A percentile compares a stretch with the other conserved stretches of the same genome.
Conservation (phyloP, 352 stramenopile genomes). For the Phytopythium mirpurense region DNA sequence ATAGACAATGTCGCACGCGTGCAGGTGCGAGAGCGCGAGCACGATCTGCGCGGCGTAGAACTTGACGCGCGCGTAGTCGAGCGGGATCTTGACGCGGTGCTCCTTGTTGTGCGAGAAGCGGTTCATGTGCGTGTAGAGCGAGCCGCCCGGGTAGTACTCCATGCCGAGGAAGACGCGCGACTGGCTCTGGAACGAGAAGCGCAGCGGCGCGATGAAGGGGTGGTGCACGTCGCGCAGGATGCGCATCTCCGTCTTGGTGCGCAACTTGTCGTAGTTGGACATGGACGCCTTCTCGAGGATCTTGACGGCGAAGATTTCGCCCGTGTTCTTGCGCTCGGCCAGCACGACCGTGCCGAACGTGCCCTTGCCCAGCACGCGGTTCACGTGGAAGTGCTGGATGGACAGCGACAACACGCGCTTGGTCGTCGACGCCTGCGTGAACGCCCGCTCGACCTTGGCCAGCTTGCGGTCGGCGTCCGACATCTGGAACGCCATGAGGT, state of each 20-base stretch:
- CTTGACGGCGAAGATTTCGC: constrained; percentile 90
- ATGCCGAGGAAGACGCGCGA: constrained; percentile 80
- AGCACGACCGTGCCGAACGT: constrained; percentile 93
- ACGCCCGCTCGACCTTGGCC: constrained; percentile 53
- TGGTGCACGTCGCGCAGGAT: constrained; percentile 90
- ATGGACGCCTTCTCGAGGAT: constrained; percentile 91
- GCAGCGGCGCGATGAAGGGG: constrained; percentile 90
- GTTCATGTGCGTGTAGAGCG: constrained; percentile 90
- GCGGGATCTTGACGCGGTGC: constrained; percentile 80
- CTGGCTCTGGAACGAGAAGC: constrained; percentile 83
- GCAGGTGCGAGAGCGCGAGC: constrained; percentile 87
- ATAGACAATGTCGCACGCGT: constrained; percentile 94
- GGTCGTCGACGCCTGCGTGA: constrained; percentile 58
- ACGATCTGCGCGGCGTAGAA: constrained; percentile 93
- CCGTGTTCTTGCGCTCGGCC: constrained; percentile 77
- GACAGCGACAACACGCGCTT: constrained; percentile 83
- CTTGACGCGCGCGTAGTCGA: constrained; percentile 71
- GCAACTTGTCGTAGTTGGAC: constrained; percentile 90
- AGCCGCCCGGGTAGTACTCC: constrained; percentile 83
- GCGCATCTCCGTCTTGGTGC: constrained; percentile 90
- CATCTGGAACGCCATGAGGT: constrained; percentile 74
- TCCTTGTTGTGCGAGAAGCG: constrained; percentile 90
- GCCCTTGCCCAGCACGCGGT: constrained; percentile 93
- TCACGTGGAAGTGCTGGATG: constrained; percentile 94
- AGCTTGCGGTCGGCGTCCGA: constrained; percentile 66